phyloP scores from a whole-genome alignment of 768 basidiomycete genomes.

The Podaxis sp. region DNA sequence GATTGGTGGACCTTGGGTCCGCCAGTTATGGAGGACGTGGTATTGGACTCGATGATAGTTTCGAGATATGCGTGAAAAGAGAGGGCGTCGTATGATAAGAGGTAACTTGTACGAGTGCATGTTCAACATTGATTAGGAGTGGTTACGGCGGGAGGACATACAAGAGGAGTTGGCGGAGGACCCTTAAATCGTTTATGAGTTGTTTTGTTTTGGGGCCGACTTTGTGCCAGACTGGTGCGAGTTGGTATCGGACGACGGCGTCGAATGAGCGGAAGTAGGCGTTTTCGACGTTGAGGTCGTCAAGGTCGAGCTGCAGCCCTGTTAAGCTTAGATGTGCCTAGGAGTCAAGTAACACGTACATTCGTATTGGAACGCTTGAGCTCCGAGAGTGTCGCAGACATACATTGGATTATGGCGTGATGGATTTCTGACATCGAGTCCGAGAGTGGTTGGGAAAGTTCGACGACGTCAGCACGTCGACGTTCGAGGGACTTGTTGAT shows the following conservation, averaged over 20 bases:
- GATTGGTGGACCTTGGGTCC: constrained; percentile 62
- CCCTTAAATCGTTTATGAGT: constrained; percentile 83
- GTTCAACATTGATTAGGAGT: background rate
- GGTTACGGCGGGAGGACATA: constrained; percentile 30
- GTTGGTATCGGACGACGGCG: constrained; percentile 76
- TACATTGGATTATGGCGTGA: constrained; percentile 87
- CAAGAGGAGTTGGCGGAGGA: constrained; percentile 78
- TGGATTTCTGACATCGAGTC: constrained; percentile 91
- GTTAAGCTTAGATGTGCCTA: background rate
- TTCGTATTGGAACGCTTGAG: constrained; percentile 80
- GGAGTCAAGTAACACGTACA: constrained; percentile 27
- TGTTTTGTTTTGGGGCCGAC: constrained; percentile 91
- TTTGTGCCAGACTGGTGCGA: constrained; percentile 96
- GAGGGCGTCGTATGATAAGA: constrained; percentile 86
- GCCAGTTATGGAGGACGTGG: constrained; percentile 38
- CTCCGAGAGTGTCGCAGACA: constrained; percentile 85
- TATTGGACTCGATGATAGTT: constrained; percentile 66
- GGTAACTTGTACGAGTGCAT: constrained; percentile 45
- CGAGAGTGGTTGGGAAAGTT: constrained; percentile 83
- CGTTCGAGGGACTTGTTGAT: constrained; percentile 80
- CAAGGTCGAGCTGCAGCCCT: constrained; percentile 75
- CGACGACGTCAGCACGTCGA: constrained; percentile 86
- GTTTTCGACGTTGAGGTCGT: constrained; percentile 88
- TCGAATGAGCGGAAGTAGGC: constrained; percentile 95
- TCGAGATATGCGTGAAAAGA: constrained; percentile 92